Evolutionary conservation across 176 grass and related monocot genomes (phyloP).

Genomic region (Musa beccarii): DNA sequence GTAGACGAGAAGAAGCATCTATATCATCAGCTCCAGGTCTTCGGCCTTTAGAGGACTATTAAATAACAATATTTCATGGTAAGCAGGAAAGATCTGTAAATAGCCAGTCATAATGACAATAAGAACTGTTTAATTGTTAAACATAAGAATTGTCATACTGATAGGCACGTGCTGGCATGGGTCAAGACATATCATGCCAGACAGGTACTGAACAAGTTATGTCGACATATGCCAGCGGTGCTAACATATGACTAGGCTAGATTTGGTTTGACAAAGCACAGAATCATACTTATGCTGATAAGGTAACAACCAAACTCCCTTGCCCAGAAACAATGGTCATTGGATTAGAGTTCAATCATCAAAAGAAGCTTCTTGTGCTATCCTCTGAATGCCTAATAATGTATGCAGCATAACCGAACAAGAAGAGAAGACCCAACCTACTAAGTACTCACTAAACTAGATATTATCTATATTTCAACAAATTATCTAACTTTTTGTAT

Average conservation of each 20-base stretch:
- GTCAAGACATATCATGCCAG: too few species aligned
- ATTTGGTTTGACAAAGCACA: too few species aligned
- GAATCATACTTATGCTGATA: too few species aligned
- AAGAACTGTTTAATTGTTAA: background rate
- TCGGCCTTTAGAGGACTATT: conserved; percentile 76
- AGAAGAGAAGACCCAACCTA: background rate
- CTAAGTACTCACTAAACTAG: background rate
- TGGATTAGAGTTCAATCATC: background rate
- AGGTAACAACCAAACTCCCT: too few species aligned
- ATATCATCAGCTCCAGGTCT: conserved; percentile 90
- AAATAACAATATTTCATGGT: background rate
- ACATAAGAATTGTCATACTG: background rate
- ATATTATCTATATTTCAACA: background rate
- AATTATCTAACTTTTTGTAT: background rate
- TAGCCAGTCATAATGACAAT: background rate
- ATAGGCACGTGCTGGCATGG: too few species aligned
- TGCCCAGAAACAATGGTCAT: too few species aligned
- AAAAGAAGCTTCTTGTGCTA: background rate
- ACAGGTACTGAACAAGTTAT: too few species aligned
- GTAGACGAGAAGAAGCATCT: conserved; percentile 90
- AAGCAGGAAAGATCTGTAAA: background rate
- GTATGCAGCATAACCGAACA: too few species aligned
- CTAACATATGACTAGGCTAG: too few species aligned
- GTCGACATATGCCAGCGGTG: too few species aligned
- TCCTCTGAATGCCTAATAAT: background rate